Evolutionary conservation across 768 basidiomycete species (phyloP).

Genomic region (Agrocybe pediades): DNA sequence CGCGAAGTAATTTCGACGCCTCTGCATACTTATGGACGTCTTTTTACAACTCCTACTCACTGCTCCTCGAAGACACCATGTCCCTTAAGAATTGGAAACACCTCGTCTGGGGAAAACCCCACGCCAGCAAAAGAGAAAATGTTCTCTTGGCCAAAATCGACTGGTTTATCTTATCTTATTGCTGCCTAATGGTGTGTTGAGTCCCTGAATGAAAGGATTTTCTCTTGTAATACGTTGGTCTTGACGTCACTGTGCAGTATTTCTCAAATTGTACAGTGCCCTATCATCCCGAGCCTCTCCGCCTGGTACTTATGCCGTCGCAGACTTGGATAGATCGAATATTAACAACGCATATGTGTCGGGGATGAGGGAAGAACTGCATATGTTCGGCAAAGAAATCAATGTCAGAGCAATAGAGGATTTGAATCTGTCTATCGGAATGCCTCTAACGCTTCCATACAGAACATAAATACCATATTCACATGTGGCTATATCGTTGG

Average conservation of each 20-base stretch:
- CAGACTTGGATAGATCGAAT: conserved; percentile 71
- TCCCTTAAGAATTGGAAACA: neutral
- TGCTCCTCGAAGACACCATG: neutral
- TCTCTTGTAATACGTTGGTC: neutral
- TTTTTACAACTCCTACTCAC: neutral
- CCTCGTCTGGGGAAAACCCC: conserved; percentile 34
- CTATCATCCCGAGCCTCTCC: neutral
- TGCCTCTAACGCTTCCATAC: conserved; percentile 3
- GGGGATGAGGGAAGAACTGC: conserved; percentile 73
- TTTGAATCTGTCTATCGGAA: neutral
- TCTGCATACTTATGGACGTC: neutral
- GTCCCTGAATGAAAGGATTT: neutral
- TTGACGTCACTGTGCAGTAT: conserved; percentile 40
- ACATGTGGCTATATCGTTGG: conserved; percentile 78
- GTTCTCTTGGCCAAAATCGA: conserved; percentile 61
- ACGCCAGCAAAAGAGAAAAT: conserved; percentile 44
- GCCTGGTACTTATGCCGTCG: conserved; percentile 4
- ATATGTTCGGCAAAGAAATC: conserved; percentile 64
- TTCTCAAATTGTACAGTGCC: conserved; percentile 64
- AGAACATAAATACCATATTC: conserved; percentile 72
- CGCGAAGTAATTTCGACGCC: neutral
- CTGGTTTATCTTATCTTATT: conserved; percentile 70
- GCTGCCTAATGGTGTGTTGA: conserved; percentile 65
- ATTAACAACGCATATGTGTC: conserved; percentile 78
- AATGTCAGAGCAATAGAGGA: conserved; percentile 40